Base-by-base conservation (phyloP, 164 flowering plant species). In the Berberis vulgaris region DNA sequence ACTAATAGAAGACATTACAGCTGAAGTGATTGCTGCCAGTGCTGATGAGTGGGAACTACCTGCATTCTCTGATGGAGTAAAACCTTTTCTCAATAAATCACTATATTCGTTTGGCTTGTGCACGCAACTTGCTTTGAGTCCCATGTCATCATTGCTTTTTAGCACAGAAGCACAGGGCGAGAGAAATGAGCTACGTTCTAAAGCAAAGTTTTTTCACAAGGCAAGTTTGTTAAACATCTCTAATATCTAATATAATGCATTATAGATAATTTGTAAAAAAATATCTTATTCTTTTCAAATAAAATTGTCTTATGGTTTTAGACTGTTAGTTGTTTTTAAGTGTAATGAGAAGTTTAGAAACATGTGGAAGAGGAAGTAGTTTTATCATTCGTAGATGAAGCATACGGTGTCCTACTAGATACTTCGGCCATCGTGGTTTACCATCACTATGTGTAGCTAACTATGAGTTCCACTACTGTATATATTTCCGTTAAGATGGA, bases 41-140 rank as follows among this genome's bases (percentile, higher is more conserved):
- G 73, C 60, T 59, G 82, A 80, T 60, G 91, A 78, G 56, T 60
- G 57, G 63, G 87, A 83, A 67, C 45, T 83, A 10, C 72, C 86
- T 38, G 54, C 73, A 12, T 63, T 88, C 45, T 83, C 76, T 72
- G 81, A 80, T 53, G 67, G 75, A 2, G 83, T 83, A 0, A 85
- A 77, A 70, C 81, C 77, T 71, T 63, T 89, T 66, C n/a, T 84
- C 39, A 90, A 93, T 67, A 88, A 85, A 73, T 86, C 98, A n/a
- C 77, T 84, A 49, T 88, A 77, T 77, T 74, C 91, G 1, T 50
- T 85, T 57, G 86, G 84, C 45, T 57, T 82, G 42, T 79, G 76
- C 68, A 68, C 90, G 12, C 84, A 86, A 64, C 42, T 84, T 54
- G 54, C 89, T 49, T 38, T 79, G 13, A 50, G 76, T 53, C 64